Evolutionary conservation across 2,329 filamentous ascomycete species (phyloP).

Genomic region (Alternaria sp.): DNA sequence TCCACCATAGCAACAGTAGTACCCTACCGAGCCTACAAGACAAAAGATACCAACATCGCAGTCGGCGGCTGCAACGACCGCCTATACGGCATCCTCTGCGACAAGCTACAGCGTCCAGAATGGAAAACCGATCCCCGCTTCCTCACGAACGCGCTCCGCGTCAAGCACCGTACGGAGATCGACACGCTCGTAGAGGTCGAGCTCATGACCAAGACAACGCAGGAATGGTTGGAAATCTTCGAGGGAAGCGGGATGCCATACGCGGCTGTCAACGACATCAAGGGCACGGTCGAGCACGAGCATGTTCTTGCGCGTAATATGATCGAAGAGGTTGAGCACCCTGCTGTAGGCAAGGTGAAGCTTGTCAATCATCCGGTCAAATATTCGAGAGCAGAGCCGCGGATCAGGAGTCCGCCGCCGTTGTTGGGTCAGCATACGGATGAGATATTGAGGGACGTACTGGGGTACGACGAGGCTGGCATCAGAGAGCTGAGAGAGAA

Average conservation of each 20-base stretch:
- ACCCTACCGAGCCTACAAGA: conserved; percentile 82
- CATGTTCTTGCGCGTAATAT: conserved; percentile 82
- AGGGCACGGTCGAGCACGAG: conserved; percentile 79
- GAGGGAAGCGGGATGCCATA: conserved; percentile 94
- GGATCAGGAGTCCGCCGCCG: conserved; percentile 78
- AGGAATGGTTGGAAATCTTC: conserved; percentile 85
- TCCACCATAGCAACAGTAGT: conserved; percentile 77
- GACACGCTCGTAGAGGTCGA: conserved; percentile 78
- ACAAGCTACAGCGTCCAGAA: conserved; percentile 62
- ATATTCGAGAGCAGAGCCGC: conserved; percentile 81
- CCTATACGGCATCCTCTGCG: conserved; percentile 65
- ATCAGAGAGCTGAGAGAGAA: conserved; percentile 22
- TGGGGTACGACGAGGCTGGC: conserved; percentile 33
- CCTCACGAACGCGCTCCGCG: conserved; percentile 64
- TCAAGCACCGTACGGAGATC: conserved; percentile 74
- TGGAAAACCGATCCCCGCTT: conserved; percentile 65
- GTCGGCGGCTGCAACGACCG: conserved; percentile 69
- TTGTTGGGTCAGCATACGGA: conserved; percentile 64
- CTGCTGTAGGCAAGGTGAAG: conserved; percentile 80
- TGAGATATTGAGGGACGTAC: conserved; percentile 39
- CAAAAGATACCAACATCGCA: conserved; percentile 66
- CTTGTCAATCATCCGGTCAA: conserved; percentile 94
- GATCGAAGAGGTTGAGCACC: conserved; percentile 86
- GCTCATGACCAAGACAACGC: conserved; percentile 77
- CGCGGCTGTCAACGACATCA: conserved; percentile 90